Evolutionary conservation across 2,329 filamentous ascomycete species (phyloP).

Genomic region (Didymellaceae sp.): DNA sequence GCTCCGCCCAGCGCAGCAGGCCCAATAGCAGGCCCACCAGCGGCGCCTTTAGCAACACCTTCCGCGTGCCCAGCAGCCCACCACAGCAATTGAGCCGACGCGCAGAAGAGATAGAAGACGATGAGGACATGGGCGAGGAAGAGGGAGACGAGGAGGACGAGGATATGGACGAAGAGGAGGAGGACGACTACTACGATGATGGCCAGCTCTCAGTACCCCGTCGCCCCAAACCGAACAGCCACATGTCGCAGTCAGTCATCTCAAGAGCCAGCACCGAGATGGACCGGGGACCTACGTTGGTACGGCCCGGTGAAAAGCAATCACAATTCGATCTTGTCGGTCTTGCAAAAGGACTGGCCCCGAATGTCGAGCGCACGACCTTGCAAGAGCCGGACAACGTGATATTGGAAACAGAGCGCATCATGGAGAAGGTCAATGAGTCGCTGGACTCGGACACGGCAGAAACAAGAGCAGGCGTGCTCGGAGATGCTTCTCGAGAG

Average conservation of each 20-base stretch:
- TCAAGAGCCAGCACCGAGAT: slow-evolving; percentile 48
- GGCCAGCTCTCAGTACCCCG: slow-evolving; percentile 54
- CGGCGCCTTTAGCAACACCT: slow-evolving; percentile 31
- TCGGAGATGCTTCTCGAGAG: slow-evolving; percentile 39
- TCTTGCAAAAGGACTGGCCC: slow-evolving; percentile 74
- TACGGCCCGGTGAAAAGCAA: slow-evolving; percentile 43
- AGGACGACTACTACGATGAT: slow-evolving; percentile 51
- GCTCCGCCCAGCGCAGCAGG: slow-evolving; percentile 36
- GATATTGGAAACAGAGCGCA: slow-evolving; percentile 76
- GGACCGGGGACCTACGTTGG: slow-evolving; percentile 29
- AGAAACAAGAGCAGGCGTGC: slow-evolving; percentile 36
- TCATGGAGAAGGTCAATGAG: slow-evolving; percentile 58
- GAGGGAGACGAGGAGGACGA: slow-evolving; percentile 43
- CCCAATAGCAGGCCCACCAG: slow-evolving; percentile 34
- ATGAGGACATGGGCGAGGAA: slow-evolving; percentile 34
- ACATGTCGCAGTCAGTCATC: slow-evolving; percentile 38
- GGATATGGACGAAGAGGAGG: slow-evolving; percentile 50
- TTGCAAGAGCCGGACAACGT: slow-evolving; percentile 74
- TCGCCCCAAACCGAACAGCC: slow-evolving; percentile 28
- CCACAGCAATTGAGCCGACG: slow-evolving; percentile 23
- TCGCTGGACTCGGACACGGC: slow-evolving; percentile 42
- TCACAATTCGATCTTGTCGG: slow-evolving; percentile 70
- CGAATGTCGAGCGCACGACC: slow-evolving; percentile 61
- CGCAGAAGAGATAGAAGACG: slow-evolving; percentile 49
- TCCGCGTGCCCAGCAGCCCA: slow-evolving; percentile 48